phyloP scores from a whole-genome alignment of 305 asterid species.

The Fraxinus floribunda region DNA sequence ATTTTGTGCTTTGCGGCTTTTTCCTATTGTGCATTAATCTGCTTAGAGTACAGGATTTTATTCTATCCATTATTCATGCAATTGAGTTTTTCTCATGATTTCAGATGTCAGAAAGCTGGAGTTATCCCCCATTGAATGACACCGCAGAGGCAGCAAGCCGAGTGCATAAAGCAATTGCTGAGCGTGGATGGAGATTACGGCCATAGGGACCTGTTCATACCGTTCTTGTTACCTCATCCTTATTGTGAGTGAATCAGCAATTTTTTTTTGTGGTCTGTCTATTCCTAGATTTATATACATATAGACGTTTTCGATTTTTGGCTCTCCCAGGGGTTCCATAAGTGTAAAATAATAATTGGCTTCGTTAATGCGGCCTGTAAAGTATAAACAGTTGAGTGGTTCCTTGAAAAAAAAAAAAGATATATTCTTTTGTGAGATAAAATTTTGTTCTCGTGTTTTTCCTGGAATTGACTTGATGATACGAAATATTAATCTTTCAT shows the following conservation, averaged over 20 bases:
- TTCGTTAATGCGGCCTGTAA: conserved; percentile 31
- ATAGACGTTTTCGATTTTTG: conserved; percentile 31
- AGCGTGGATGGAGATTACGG: conserved; percentile 86
- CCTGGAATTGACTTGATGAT: background rate
- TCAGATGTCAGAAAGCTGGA: conserved; percentile 95
- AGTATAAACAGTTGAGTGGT: conserved; percentile 26
- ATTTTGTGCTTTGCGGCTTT: background rate
- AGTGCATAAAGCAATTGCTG: conserved; percentile 78
- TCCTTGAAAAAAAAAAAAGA: background rate
- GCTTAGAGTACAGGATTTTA: background rate
- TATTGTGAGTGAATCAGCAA: conserved; percentile 9
- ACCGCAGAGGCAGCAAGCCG: conserved; percentile 75
- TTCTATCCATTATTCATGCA: background rate
- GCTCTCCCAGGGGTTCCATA: conserved; percentile 23
- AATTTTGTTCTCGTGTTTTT: background rate
- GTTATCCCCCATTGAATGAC: conserved; percentile 91
- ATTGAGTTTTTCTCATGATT: conserved; percentile 2
- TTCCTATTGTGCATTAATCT: background rate
- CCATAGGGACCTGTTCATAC: conserved; percentile 33
- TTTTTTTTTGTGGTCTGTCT: background rate
- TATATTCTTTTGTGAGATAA: background rate
- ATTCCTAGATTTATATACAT: background rate
- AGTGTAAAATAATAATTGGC: conserved; percentile 36
- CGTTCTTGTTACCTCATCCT: background rate
- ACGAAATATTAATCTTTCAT: background rate